Evolutionary conservation across 208 protist species (phyloP).

Genomic region (Naegleria gruberi): DNA sequence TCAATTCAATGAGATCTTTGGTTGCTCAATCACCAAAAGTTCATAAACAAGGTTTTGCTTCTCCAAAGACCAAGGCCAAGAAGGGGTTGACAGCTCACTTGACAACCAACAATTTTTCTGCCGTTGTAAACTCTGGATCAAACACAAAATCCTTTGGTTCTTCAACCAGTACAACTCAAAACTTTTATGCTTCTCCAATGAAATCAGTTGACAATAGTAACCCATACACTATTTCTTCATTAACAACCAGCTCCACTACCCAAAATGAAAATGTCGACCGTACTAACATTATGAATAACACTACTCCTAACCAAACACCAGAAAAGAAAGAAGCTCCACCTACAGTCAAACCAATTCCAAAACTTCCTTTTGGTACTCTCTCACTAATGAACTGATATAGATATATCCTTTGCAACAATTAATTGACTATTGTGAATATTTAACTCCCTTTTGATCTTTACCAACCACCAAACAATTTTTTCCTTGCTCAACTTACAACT

Average conservation of each 20-base stretch:
- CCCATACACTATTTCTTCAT: too few relatives aligned
- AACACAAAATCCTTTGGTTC: background rate
- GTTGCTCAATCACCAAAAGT: too few relatives aligned
- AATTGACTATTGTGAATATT: too few relatives aligned
- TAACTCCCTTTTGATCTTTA: too few relatives aligned
- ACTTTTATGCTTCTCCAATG: background rate
- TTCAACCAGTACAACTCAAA: background rate
- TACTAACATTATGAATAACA: background rate
- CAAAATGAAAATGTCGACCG: background rate
- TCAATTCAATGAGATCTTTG: too few relatives aligned
- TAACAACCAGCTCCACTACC: background rate
- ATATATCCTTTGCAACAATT: too few relatives aligned
- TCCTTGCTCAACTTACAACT: too few relatives aligned
- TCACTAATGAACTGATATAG: background rate
- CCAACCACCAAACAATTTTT: too few relatives aligned
- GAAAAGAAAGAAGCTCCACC: background rate
- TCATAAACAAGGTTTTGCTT: too few relatives aligned
- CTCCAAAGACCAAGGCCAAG: too few relatives aligned
- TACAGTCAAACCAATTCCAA: background rate
- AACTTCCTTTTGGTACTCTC: background rate
- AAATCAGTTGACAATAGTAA: background rate
- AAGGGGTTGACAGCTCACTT: background rate
- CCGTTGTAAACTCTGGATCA: too few relatives aligned
- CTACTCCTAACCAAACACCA: background rate
- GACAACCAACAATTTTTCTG: background rate